Base-by-base conservation (phyloP, 2,329 filamentous ascomycete species). In the Phaeosphaeriaceae sp. region DNA sequence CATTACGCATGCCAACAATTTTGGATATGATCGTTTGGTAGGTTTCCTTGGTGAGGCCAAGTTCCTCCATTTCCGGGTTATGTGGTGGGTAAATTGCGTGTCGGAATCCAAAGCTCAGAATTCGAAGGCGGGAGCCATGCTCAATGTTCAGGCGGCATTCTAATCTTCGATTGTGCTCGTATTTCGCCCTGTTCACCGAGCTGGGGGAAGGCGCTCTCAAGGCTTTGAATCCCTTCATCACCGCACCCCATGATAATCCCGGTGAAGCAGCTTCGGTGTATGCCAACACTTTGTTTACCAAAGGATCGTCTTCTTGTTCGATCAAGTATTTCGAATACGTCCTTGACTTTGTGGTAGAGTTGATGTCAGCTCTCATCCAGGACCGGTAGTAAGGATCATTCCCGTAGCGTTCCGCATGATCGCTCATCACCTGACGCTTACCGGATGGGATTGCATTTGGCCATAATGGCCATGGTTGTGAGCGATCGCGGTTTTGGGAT, bases 271-370 rank as follows among this genome's bases (percentile, higher is more conserved):
- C 18, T 15, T 46, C 48, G n/a, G 46, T 37, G 23, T 64, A 66
- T 4, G 54, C 50, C n/a, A 62, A 23, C 12, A 61, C 50, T 30
- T 29, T 60, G 51, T 66, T 64, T 44, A 61, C 51, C 37, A 62
- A 60, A 1, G 58, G 58, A 23, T 66, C 51, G 20, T 64, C 51
- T 39, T 64, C 61, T 18, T 44, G 36, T 36, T 66, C 61, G 28
- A 64, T 62, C 60, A 64, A 52, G 43, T 61, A 67, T 39, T 64
- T 61, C 3, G 56, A 52, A 37, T 63, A 67, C 5, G 59, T 61
- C 12, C 47, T 60, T 17, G 56, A 54, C 20, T 45, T 54, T 6
- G 61, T 67, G 1, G 52, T 46, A 26, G 56, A 57, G 26, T 63
- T 63, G 35, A 67, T 55, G 29, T 57, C 58, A 7, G 62, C 62